Conservation (phyloP, 2,329 filamentous ascomycete species). For the Thelonectria discophora region DNA sequence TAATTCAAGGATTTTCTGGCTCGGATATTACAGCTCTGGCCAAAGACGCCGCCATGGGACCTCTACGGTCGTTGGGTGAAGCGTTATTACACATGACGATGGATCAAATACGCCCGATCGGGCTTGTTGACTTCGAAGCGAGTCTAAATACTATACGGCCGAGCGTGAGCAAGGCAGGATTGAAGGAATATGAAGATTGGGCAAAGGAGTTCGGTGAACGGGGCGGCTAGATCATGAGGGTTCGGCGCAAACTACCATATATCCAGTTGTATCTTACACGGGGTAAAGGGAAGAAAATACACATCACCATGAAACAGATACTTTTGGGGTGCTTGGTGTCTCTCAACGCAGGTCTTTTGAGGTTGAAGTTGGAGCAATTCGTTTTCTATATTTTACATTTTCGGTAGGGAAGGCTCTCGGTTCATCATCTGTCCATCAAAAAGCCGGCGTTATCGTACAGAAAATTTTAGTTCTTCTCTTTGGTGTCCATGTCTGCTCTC, state of each 20-base stretch:
- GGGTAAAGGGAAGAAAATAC: slow-evolving; percentile 10
- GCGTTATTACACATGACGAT: slow-evolving; percentile 89
- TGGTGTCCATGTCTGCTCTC: slow-evolving; percentile 3
- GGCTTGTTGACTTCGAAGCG: slow-evolving; percentile 81
- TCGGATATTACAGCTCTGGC: slow-evolving; percentile 96
- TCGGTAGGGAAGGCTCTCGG: slow-evolving; percentile 20
- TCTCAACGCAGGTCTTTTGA: slow-evolving; percentile 5
- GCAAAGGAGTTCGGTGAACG: slow-evolving; percentile 91
- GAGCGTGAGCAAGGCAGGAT: slow-evolving; percentile 84
- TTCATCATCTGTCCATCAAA: slow-evolving; percentile 24
- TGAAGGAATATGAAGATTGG: slow-evolving; percentile 95
- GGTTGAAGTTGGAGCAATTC: slow-evolving; percentile 27
- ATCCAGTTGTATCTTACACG: slow-evolving; percentile 29
- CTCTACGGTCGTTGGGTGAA: slow-evolving; percentile 88
- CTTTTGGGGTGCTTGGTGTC: slow-evolving; percentile 1
- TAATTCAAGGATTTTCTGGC: slow-evolving; percentile 83
- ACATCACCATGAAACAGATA: slow-evolving; percentile 12
- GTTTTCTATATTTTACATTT: slow-evolving; percentile 37
- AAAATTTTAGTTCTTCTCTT: slow-evolving; percentile 12
- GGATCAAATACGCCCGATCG: slow-evolving; percentile 92
- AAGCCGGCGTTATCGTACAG: slow-evolving; percentile 35
- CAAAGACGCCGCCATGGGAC: slow-evolving; percentile 98
- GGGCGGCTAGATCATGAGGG: slow-evolving; percentile 67
- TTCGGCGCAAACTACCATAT: slow-evolving; percentile 7
- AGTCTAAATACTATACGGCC: slow-evolving; percentile 88